These are phyloP conservation scores for Fusarium illudens DNA, from an alignment of 2,329 filamentous ascomycete genomes.

Conservation along the genomic window DNA sequence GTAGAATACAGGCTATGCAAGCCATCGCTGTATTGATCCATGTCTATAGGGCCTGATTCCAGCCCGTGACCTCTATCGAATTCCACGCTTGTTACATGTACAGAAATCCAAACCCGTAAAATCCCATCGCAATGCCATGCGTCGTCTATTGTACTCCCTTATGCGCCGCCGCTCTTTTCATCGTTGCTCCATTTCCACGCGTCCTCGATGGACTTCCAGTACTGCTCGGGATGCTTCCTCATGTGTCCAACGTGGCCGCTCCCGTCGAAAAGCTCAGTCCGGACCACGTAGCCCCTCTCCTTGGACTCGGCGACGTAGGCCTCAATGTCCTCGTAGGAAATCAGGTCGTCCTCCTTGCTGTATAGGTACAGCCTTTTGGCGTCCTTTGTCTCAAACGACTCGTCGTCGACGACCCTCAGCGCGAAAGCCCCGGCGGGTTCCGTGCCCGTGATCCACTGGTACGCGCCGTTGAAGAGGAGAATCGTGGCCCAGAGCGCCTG, in stretches of 20 bases:
- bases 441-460: slow-evolving; percentile 49
- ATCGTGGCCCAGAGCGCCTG: slow-evolving; percentile 57
- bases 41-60: not conserved
- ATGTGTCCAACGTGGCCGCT: slow-evolving; percentile 70
- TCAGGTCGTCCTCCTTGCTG: slow-evolving; percentile 65
- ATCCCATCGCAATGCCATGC: not conserved
- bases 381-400: slow-evolving; percentile 44
- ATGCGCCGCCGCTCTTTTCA: not conserved
- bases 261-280: slow-evolving; percentile 63
- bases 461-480: slow-evolving; percentile 48
- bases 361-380: slow-evolving; percentile 65
- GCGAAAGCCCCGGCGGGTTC: slow-evolving; percentile 54
- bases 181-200: slow-evolving; percentile 40
- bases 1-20: not conserved
- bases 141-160: not conserved
- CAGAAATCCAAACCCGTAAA: not conserved
- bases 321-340: slow-evolving; percentile 64
- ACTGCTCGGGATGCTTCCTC: slow-evolving; percentile 62
- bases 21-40: not conserved
- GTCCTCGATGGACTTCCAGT: slow-evolving; percentile 59
- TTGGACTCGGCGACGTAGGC: slow-evolving; percentile 59
- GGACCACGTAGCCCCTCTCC: slow-evolving; percentile 58
- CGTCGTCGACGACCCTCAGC: slow-evolving; percentile 48
- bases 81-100: not conserved
- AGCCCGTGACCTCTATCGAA: not conserved